Evolutionary conservation across 306 rosid genomes (phyloP).

Genomic region (Quercus variabilis): DNA sequence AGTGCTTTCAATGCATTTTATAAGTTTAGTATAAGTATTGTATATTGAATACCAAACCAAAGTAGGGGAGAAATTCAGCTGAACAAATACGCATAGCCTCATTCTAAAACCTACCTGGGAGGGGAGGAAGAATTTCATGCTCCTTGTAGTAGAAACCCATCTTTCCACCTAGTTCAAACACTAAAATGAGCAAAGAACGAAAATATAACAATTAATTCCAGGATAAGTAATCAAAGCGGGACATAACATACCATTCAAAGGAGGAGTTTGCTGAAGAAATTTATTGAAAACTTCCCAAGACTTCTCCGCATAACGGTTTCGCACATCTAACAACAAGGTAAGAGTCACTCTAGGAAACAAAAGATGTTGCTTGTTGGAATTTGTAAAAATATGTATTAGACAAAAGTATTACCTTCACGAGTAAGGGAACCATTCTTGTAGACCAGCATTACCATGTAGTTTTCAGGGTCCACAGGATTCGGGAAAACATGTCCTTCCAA

Average conservation of each 20-base stretch:
- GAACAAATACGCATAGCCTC: background rate
- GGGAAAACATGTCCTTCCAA: slow-evolving; percentile 95
- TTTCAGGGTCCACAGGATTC: slow-evolving; percentile 79
- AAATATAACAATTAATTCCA: slow-evolving; percentile 2
- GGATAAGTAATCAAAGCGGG: background rate
- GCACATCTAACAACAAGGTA: slow-evolving; percentile 53
- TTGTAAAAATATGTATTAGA: background rate
- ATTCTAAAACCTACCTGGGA: slow-evolving; percentile 58
- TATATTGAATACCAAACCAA: slow-evolving; percentile 8
- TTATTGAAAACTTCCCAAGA: slow-evolving; percentile 80
- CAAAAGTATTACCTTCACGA: slow-evolving; percentile 71
- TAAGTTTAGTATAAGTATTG: background rate
- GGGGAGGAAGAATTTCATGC: slow-evolving; percentile 95
- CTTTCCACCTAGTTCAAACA: slow-evolving; percentile 63
- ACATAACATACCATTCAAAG: slow-evolving; percentile 60
- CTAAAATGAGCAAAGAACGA: slow-evolving; percentile 22
- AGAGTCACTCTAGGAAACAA: slow-evolving; percentile 14
- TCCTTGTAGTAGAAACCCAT: slow-evolving; percentile 96
- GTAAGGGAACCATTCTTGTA: slow-evolving; percentile 97
- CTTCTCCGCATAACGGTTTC: slow-evolving; percentile 60
- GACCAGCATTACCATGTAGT: slow-evolving; percentile 92
- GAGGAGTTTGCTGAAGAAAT: slow-evolving; percentile 65
- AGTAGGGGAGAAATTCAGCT: background rate
- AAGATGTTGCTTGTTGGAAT: background rate
- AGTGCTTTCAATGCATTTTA: background rate